phyloP scores from a whole-genome alignment of 805 yeast species.

The Yarrowia deformans region DNA sequence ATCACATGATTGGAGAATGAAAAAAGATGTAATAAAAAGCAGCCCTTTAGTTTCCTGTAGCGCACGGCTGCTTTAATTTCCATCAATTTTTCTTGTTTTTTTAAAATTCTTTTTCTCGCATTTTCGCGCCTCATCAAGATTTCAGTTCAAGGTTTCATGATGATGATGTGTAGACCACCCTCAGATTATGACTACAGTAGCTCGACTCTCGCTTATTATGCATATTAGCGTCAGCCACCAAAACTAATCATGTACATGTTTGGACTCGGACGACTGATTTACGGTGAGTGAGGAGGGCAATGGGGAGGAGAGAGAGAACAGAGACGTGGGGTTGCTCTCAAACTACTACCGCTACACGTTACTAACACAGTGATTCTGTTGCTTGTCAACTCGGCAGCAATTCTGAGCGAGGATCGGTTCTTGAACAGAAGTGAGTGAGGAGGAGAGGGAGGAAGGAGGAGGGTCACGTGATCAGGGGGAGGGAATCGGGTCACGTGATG shows the following conservation, averaged over 20 bases:
- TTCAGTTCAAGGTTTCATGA: not conserved
- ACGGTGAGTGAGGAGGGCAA: conserved; percentile 13
- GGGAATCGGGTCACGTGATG: not conserved
- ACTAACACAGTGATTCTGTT: conserved; percentile 51
- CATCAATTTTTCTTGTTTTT: too few relatives aligned
- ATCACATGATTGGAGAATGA: too few relatives aligned
- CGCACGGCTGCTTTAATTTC: too few relatives aligned
- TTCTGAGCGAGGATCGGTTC: conserved; percentile 80
- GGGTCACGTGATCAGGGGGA: not conserved
- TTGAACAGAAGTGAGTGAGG: conserved; percentile 62
- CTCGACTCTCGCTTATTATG: not conserved
- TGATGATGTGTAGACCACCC: too few relatives aligned
- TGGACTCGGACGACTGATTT: conserved; percentile 34
- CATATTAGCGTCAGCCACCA: conserved; percentile 13
- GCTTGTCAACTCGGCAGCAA: conserved; percentile 76
- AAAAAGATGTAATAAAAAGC: too few relatives aligned
- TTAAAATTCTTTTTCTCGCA: not conserved
- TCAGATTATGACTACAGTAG: not conserved
- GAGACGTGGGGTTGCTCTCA: too few relatives aligned
- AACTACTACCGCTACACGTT: too few relatives aligned
- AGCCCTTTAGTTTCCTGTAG: too few relatives aligned
- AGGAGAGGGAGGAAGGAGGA: not conserved
- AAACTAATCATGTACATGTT: conserved; percentile 28
- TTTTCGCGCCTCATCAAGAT: too few relatives aligned
- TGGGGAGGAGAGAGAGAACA: not conserved